These are phyloP conservation scores for Nyctanthes arbortristis DNA, from an alignment of 257 asterid species.

Conservation along the genomic window DNA sequence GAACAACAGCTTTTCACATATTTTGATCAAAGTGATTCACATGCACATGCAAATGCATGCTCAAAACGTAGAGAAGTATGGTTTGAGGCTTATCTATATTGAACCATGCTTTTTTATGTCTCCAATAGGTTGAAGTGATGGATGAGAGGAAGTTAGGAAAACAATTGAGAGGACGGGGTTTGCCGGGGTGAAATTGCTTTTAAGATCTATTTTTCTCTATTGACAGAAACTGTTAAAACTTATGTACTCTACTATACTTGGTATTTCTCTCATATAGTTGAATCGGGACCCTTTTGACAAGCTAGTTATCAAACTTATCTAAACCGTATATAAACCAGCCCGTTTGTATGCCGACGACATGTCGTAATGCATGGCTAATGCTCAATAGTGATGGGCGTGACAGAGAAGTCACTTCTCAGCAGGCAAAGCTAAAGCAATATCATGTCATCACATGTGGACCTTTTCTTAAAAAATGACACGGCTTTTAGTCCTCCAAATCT, in stretches of 20 bases:
- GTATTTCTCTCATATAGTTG: too few relatives aligned
- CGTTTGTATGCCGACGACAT: too few relatives aligned
- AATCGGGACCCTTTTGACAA: too few relatives aligned
- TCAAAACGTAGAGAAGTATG: neutral
- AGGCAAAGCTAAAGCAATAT: neutral
- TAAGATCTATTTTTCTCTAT: too few relatives aligned
- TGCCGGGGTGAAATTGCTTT: too few relatives aligned
- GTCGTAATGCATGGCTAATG: neutral
- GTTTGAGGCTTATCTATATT: too few relatives aligned
- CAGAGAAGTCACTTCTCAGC: neutral
- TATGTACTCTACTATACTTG: too few relatives aligned
- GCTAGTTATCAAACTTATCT: too few relatives aligned
- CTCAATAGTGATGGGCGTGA: neutral
- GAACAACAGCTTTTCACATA: neutral
- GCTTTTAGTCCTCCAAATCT: neutral
- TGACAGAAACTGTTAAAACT: too few relatives aligned
- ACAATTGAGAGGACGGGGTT: neutral
- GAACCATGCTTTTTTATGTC: too few relatives aligned
- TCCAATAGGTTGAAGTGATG: neutral
- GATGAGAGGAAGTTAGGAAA: neutral
- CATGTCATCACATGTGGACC: neutral
- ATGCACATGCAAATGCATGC: slow-evolving; percentile 2
- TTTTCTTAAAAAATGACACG: neutral
- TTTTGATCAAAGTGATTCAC: neutral
- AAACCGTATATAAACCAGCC: too few relatives aligned